phyloP scores from a whole-genome alignment of 2,329 filamentous ascomycete species.

The Ceratocystis destructans region DNA sequence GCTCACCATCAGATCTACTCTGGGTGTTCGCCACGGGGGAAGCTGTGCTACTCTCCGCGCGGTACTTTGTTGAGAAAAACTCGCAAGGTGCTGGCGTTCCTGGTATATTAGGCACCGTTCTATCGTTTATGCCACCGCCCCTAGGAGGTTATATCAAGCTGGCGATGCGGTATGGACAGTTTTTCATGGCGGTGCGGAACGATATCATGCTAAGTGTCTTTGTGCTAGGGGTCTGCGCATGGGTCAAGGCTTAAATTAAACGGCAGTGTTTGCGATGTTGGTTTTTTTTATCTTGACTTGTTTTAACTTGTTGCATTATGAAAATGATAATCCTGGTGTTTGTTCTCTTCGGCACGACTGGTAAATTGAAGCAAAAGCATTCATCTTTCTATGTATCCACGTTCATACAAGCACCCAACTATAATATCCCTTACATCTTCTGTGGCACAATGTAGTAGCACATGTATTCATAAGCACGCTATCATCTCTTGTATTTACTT shows the following conservation, averaged over 20 bases:
- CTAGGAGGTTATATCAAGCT: conserved; percentile 48
- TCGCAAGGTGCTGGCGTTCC: conserved; percentile 28
- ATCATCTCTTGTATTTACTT: neutral
- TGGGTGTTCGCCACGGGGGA: conserved; percentile 71
- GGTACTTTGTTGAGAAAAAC: conserved; percentile 51
- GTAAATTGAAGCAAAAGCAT: too few relatives aligned
- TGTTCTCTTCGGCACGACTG: too few relatives aligned
- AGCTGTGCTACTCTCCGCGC: conserved; percentile 54
- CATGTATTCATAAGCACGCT: too few relatives aligned
- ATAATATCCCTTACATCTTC: too few relatives aligned
- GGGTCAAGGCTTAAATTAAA: conserved; percentile 26
- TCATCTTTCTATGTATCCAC: too few relatives aligned
- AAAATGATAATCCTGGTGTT: too few relatives aligned
- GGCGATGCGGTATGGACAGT: conserved; percentile 51
- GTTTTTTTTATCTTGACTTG: neutral
- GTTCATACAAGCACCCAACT: too few relatives aligned
- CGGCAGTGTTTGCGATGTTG: neutral
- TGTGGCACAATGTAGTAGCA: too few relatives aligned
- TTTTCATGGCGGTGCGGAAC: conserved; percentile 55
- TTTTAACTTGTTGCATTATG: neutral
- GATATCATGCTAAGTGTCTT: conserved; percentile 69
- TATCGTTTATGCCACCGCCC: conserved; percentile 52
- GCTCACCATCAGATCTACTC: conserved; percentile 41
- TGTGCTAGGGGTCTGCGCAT: conserved; percentile 49
- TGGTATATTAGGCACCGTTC: conserved; percentile 45